Evolutionary conservation across 2,329 filamentous ascomycete genomes (phyloP).

Genomic region (Dactylellina drechsleri): DNA sequence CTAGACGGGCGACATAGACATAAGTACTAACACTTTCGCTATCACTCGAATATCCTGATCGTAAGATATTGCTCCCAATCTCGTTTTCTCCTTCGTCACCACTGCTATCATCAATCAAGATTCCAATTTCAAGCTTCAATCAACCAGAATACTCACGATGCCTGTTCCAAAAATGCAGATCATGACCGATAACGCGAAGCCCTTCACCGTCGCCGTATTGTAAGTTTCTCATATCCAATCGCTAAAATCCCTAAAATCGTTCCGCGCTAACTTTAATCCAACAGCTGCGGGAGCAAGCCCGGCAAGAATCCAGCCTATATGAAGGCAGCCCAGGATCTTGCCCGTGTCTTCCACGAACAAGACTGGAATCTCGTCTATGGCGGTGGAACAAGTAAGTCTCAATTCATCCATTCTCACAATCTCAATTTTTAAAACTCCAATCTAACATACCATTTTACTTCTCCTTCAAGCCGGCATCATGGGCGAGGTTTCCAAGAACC

Average conservation of each 20-base stretch:
- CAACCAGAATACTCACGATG: constrained; percentile 22
- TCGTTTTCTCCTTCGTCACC: not conserved
- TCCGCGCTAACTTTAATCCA: constrained; percentile 34
- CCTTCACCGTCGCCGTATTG: constrained; percentile 87
- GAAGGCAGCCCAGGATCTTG: constrained; percentile 80
- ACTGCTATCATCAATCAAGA: too few species aligned
- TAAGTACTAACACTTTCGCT: not conserved
- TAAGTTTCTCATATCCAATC: constrained; percentile 61
- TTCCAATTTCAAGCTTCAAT: not conserved
- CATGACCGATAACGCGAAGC: constrained; percentile 59
- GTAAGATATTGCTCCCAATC: not conserved
- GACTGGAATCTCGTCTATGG: constrained; percentile 91
- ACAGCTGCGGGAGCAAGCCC: constrained; percentile 79
- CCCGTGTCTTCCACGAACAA: constrained; percentile 75
- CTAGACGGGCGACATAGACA: too few species aligned
- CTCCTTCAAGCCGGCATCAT: constrained; percentile 76
- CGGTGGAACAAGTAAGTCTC: constrained; percentile 73
- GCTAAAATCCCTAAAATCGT: not conserved
- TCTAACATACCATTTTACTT: constrained; percentile 9
- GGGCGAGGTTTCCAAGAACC: constrained; percentile 88
- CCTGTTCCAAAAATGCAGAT: constrained; percentile 47
- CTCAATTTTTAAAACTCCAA: not conserved
- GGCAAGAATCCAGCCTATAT: constrained; percentile 80
- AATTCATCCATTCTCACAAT: not conserved
- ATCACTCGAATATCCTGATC: not conserved